Evolutionary conservation across 2,329 filamentous ascomycete genomes (phyloP), one percentile per base, ranked within the genome.

Genomic region (Zalaria sp.): DNA sequence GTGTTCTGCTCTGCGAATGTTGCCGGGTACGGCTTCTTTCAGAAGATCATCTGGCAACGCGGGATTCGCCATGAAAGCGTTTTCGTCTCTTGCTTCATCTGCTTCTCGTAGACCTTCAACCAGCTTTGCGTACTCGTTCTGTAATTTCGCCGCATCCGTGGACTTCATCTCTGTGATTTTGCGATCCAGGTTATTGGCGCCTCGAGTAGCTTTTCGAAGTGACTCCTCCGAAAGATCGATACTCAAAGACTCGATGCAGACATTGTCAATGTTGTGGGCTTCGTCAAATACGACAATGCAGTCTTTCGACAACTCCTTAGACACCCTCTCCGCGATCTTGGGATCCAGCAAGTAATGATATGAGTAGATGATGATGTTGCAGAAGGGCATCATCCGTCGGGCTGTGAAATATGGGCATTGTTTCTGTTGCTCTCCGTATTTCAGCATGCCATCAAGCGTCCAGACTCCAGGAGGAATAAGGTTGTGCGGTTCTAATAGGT

Each of bases 281-380:
- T 98, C 91, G 56, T 98, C 91, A 50, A 98, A 98, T 3, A 98
- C 91, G 18, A 98, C 85, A 40, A 98, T 98, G 59, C 88, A 95
- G 60, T 98, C 93, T 53, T 95, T 95, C 0, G 91, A 95, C 7
- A 98, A 75, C 55, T 98, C 91, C 60, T 83, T 87, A 0, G 91
- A 96, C 2, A 96, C 88, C 44, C 89, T 65, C 57, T 98, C 91
- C 8, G 91, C 91, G 53, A 98, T 98, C 60, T 98, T 98, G 3
- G 91, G 91, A 54, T 98, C 93, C 10, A 98, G 75, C 3, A 98
- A 75, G 57, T 98, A 98, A 62, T 98, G 91, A 57, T 98, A 98
- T 0, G 91, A 98, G 66, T 98, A 98, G 51, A 98, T 98, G 56
- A 98, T 95, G 57, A 98, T 87, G 59, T 98, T 96, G 72, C 91